These are phyloP conservation scores for Diaporthe batatas DNA, from an alignment of 2,329 filamentous ascomycete species.

Conservation along the genomic window DNA sequence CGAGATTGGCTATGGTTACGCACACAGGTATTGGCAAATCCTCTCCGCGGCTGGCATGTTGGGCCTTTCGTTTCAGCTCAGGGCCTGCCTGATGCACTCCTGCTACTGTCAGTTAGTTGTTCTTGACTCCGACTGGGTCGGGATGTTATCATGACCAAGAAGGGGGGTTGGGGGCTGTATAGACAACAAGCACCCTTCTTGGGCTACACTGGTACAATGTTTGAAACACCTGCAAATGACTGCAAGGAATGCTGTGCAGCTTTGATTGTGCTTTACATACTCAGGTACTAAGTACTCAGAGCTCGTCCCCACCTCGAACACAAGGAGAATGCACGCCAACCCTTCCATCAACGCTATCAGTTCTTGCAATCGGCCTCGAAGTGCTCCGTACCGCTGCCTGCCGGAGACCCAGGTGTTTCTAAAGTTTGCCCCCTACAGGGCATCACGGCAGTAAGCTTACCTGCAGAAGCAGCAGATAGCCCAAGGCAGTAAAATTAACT, in stretches of 20 bases:
- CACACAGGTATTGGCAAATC: neutral
- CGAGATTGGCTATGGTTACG: neutral
- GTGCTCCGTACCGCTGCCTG: neutral
- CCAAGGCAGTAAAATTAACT: no score
- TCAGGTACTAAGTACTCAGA: no score
- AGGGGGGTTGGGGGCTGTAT: neutral
- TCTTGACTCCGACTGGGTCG: neutral
- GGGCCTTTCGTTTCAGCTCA: neutral
- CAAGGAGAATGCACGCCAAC: no score
- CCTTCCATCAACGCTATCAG: neutral
- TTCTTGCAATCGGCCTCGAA: no score
- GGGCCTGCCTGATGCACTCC: neutral
- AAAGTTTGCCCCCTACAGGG: no score
- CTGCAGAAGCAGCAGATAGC: neutral
- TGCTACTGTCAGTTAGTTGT: neutral
- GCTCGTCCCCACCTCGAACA: neutral
- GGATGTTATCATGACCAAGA: neutral
- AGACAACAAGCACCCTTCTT: neutral
- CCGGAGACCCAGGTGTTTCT: neutral
- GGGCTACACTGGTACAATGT: neutral
- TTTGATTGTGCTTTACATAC: no score
- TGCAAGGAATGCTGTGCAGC: neutral
- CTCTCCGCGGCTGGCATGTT: neutral
- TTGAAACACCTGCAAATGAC: neutral
- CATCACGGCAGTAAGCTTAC: no score